Base-by-base conservation (phyloP, 768 basidiomycete species). In the Naganishia antarctica region DNA sequence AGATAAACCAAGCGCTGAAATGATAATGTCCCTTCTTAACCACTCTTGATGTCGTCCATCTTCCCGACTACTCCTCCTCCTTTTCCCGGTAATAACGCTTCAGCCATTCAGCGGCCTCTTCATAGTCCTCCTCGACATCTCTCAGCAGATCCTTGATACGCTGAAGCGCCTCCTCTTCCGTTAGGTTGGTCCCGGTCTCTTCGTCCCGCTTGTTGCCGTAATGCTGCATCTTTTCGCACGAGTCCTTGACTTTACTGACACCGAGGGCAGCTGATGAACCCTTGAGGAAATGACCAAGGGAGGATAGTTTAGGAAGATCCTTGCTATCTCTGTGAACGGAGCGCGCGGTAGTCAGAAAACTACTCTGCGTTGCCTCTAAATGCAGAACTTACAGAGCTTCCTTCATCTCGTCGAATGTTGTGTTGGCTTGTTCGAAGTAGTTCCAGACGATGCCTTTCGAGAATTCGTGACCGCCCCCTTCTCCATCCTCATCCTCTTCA, bases 261-360 rank as follows among this genome's bases (percentile, higher is more conserved):
- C 96, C 94, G 47, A 99, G 83, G 2, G 93, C 90, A 29, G 93
- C 93, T 13, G 92, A 94, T 2, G 93, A 97, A 49, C 94, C 94
- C 78, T 98, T 99, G 74, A 98, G 85, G 79, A 90, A 99, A 79
- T 99, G 94, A 0, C 93, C 96, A 11, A 88, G 82, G 18, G 80
- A 78, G 2, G 89, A 87, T 18, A 99, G 84, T 61, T 83, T 74
- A 11, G 71, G 69, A 11, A 94, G 83, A 69, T 92, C 83, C 67
- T 85, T 82, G 25, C 40, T 31, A 28, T 63, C 62, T 32, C 62
- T 63, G 43, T 4, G 18, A 11, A 25, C n/a, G 13, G 26, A 7
- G 23, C 13, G 37, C 44, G 21, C 15, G 25, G 23, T 34, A 60
- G 9, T 15, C 41, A 32, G 7, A 2, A 18, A 16, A 26, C 41